Conservation (phyloP, 1,139 yeast genomes). For the Sugiyamaella neomexicana region DNA sequence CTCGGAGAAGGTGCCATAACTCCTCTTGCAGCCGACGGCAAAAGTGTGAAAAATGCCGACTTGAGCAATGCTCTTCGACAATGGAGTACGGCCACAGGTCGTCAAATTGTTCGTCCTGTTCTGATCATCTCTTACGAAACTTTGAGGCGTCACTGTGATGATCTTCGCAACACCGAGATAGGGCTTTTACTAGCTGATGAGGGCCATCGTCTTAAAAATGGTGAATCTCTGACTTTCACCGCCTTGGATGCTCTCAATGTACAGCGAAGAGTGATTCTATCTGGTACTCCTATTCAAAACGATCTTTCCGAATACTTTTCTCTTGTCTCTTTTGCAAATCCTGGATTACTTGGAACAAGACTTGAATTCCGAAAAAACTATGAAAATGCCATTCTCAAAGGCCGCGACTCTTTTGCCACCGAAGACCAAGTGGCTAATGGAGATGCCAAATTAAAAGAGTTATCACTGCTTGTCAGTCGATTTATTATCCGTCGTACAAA, state of each 20-base stretch:
- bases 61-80: constrained; percentile 68
- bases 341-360: constrained; percentile 86
- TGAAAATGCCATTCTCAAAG: constrained; percentile 75
- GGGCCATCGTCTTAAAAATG: constrained; percentile 93
- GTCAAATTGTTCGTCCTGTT: constrained; percentile 90
- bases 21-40: constrained; percentile 92
- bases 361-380: constrained; percentile 80
- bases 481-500: constrained; percentile 94
- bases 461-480: constrained; percentile 76
- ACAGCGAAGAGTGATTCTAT: constrained; percentile 82
- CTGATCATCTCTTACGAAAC: constrained; percentile 96
- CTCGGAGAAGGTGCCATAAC: constrained; percentile 86
- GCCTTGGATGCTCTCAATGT: constrained; percentile 82
- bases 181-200: constrained; percentile 94
- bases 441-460: constrained; percentile 66
- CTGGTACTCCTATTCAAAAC: constrained; percentile 98
- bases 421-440: constrained; percentile 75
- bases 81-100: constrained; percentile 90
- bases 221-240: constrained; percentile 89
- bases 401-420: constrained; percentile 88
- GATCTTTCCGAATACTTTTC: constrained; percentile 95
- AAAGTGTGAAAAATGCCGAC: constrained; percentile 50
- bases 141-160: constrained; percentile 78
- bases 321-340: constrained; percentile 86
- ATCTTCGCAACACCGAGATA: constrained; percentile 72